Conservation (phyloP, 495 filamentous ascomycete species). For the Penicillium maclennaniae region DNA sequence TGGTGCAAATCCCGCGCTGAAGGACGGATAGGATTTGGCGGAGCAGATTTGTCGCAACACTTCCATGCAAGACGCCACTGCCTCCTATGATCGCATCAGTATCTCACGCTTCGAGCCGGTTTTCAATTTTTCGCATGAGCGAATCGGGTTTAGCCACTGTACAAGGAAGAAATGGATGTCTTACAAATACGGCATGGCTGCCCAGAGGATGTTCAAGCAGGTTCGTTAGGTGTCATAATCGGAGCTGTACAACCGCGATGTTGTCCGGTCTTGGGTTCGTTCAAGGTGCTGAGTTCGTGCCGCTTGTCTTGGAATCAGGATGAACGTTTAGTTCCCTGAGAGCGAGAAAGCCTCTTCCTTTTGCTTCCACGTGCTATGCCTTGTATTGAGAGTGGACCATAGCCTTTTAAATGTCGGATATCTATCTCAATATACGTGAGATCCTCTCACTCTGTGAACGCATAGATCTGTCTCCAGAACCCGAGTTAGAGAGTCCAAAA, state of each 20-base stretch:
- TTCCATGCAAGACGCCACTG: not conserved
- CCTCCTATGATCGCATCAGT: constrained; percentile 7
- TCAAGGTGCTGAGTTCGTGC: too few species aligned
- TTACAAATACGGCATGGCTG: constrained; percentile 14
- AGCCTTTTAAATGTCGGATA: too few species aligned
- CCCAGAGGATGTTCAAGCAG: constrained; percentile 5
- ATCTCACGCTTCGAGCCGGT: constrained; percentile 6
- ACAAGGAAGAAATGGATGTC: constrained; percentile 7
- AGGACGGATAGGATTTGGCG: constrained; percentile 10
- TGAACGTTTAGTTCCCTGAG: too few species aligned
- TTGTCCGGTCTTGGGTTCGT: not conserved
- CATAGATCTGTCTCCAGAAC: too few species aligned
- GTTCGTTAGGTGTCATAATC: not conserved
- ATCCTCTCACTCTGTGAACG: too few species aligned
- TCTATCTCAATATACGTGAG: too few species aligned
- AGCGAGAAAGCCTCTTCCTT: too few species aligned
- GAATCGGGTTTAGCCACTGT: constrained; percentile 6
- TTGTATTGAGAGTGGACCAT: too few species aligned
- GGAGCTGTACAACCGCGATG: not conserved
- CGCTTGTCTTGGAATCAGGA: too few species aligned
- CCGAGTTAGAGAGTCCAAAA: too few species aligned
- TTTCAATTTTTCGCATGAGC: constrained; percentile 8
- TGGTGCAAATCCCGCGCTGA: constrained; percentile 8
- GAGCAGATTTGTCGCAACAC: constrained; percentile 9
- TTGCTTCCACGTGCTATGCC: too few species aligned